These are phyloP conservation scores for Suillus tomentosus DNA, from an alignment of 768 basidiomycete genomes.

Conservation along the genomic window DNA sequence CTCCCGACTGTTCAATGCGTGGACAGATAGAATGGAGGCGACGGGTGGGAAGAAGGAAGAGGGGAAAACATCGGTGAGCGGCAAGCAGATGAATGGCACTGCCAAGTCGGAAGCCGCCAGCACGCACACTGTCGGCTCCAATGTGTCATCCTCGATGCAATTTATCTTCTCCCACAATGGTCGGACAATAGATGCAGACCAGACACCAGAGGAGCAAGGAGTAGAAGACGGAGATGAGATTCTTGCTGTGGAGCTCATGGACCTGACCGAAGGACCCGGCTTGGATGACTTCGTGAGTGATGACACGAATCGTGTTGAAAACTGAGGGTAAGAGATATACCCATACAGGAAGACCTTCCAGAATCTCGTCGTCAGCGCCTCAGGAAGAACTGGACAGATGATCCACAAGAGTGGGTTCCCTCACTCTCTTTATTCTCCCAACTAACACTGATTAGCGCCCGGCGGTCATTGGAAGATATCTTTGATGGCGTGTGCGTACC, in stretches of 20 bases:
- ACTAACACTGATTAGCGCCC: conserved; percentile 51
- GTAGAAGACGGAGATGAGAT: conserved; percentile 91
- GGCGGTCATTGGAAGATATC: conserved; percentile 75
- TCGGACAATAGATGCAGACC: conserved; percentile 73
- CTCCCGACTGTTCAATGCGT: conserved; percentile 79
- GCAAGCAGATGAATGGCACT: conserved; percentile 46
- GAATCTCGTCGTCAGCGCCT: conserved; percentile 69
- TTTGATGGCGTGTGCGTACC: conserved; percentile 79
- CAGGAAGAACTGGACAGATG: conserved; percentile 80
- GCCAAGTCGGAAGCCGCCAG: conserved; percentile 54
- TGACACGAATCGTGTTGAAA: background rate
- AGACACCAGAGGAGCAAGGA: conserved; percentile 83
- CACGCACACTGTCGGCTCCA: conserved; percentile 43
- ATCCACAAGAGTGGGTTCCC: conserved; percentile 66
- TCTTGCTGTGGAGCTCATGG: conserved; percentile 88
- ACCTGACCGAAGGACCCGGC: conserved; percentile 71
- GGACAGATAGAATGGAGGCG: conserved; percentile 87
- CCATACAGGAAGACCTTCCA: conserved; percentile 59
- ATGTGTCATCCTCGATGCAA: conserved; percentile 54
- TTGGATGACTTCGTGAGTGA: conserved; percentile 63
- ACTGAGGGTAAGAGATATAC: conserved; percentile 10
- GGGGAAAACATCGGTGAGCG: conserved; percentile 29
- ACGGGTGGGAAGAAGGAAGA: conserved; percentile 48
- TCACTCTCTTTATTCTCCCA: conserved; percentile 2
- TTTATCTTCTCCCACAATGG: conserved; percentile 89